A percentile compares a stretch with the other conserved stretches of the same genome.
Evolutionary conservation across 768 basidiomycete species (phyloP).

Genomic region (Xerocomus spinulosus): DNA sequence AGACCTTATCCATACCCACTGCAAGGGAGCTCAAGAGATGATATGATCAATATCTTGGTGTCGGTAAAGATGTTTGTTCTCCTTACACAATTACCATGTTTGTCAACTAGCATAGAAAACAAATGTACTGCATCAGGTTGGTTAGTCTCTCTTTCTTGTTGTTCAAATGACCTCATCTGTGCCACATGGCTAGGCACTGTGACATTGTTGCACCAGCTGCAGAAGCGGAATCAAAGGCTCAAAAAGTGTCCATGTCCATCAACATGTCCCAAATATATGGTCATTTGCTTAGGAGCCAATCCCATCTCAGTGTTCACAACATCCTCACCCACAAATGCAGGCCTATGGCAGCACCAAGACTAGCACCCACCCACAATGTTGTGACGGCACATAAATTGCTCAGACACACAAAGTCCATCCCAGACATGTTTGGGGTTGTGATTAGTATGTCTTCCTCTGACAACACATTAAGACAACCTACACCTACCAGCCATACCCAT

Average conservation of each 20-base stretch:
- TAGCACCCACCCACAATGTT: slow-evolving; percentile 30
- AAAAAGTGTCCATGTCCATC: slow-evolving; percentile 31
- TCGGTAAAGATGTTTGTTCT: slow-evolving; percentile 62
- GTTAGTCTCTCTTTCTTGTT: slow-evolving; percentile 24
- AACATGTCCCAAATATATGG: slow-evolving; percentile 34
- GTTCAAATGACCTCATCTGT: neutral
- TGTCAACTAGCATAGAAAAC: slow-evolving; percentile 74
- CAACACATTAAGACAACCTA: slow-evolving; percentile 28
- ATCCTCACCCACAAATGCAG: slow-evolving; percentile 48
- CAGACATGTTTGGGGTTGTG: slow-evolving; percentile 42
- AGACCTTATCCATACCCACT: slow-evolving; percentile 71
- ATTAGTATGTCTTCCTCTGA: slow-evolving; percentile 27
- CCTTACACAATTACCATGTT: slow-evolving; percentile 82
- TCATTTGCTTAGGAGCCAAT: slow-evolving; percentile 44
- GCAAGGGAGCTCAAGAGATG: slow-evolving; percentile 73
- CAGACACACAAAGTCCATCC: slow-evolving; percentile 71
- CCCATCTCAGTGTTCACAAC: slow-evolving; percentile 66
- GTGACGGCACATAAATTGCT: slow-evolving; percentile 46
- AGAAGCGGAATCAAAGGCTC: slow-evolving; percentile 42
- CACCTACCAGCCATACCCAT: slow-evolving; percentile 54
- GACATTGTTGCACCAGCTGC: slow-evolving; percentile 59
- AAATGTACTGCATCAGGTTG: slow-evolving; percentile 75
- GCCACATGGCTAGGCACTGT: slow-evolving; percentile 42
- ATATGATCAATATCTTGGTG: slow-evolving; percentile 66
- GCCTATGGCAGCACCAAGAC: slow-evolving; percentile 23